These are phyloP conservation scores for Pythium vanterpoolii DNA, from an alignment of 352 stramenopile genomes.

Conservation along the genomic window DNA sequence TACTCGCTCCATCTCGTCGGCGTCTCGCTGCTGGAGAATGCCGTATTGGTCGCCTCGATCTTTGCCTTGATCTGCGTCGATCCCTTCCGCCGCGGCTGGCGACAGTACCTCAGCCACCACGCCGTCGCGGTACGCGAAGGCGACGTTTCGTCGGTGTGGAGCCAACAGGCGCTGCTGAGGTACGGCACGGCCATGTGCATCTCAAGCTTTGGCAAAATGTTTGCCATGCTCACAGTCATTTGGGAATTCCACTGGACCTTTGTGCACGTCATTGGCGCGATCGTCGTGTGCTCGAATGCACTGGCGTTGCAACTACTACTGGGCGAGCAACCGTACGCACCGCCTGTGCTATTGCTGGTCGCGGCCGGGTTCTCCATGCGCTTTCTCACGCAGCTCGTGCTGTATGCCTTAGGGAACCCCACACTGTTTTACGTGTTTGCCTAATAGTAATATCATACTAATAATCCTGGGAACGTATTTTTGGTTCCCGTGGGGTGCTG, in stretches of 20 bases:
- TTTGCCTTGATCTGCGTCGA: slow-evolving; percentile 50
- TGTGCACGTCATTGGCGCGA: slow-evolving; percentile 71
- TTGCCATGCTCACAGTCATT: slow-evolving; percentile 80
- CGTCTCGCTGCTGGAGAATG: slow-evolving; percentile 71
- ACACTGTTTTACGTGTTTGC: slow-evolving; percentile 75
- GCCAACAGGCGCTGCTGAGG: slow-evolving; percentile 24
- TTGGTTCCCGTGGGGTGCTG: neutral
- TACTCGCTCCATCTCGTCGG: slow-evolving; percentile 76
- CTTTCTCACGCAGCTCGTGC: slow-evolving; percentile 40
- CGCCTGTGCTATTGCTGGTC: slow-evolving; percentile 36
- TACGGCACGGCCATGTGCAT: slow-evolving; percentile 71
- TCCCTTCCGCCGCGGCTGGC: slow-evolving; percentile 50
- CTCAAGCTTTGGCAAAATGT: slow-evolving; percentile 82
- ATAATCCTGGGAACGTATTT: slow-evolving; percentile 18
- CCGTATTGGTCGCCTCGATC: slow-evolving; percentile 51
- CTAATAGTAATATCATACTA: slow-evolving; percentile 19
- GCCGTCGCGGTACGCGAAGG: neutral
- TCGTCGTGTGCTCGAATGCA: slow-evolving; percentile 74
- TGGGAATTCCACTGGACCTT: slow-evolving; percentile 87
- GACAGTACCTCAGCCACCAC: slow-evolving; percentile 24
- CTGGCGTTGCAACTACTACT: slow-evolving; percentile 70
- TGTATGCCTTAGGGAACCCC: slow-evolving; percentile 73
- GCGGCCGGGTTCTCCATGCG: slow-evolving; percentile 34
- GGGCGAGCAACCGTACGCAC: slow-evolving; percentile 26
- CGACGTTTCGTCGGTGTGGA: neutral